Percentiles rank a stretch among this genome's conserved stretches.
phyloP scores from a whole-genome alignment of 2,329 filamentous ascomycete species.

The Monilinia fructigena region DNA sequence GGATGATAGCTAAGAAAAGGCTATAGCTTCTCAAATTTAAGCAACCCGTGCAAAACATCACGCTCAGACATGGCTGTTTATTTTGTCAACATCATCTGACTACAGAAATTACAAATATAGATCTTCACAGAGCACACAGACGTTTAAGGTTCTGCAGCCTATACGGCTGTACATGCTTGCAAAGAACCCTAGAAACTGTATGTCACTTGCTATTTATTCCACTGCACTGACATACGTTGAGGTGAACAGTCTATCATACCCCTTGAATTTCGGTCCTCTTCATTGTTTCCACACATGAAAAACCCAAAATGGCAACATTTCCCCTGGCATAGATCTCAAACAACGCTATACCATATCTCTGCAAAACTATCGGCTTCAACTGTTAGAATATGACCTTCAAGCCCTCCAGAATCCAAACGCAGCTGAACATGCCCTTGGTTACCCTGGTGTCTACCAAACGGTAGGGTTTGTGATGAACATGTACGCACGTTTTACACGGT shows the following conservation, averaged over 20 bases:
- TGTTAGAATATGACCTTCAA: not conserved
- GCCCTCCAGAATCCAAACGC: not conserved
- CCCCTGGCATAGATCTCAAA: not conserved
- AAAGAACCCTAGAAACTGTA: not conserved
- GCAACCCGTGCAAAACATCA: not conserved
- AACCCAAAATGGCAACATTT: slow-evolving; percentile 2
- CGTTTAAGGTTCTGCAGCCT: slow-evolving; percentile 9
- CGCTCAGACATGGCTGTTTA: not conserved
- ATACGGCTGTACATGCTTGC: not conserved
- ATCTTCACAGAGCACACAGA: not conserved
- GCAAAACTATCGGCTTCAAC: not conserved
- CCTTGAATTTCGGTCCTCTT: slow-evolving; percentile 5
- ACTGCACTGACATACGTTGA: slow-evolving; percentile 14
- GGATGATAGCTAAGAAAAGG: not conserved
- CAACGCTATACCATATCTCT: slow-evolving; percentile 2
- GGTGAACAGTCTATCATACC: slow-evolving; percentile 5
- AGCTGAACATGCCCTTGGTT: not conserved
- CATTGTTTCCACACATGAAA: not conserved
- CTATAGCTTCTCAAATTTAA: slow-evolving; percentile 1
- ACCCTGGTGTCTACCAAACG: not conserved
- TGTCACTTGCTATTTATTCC: not conserved
- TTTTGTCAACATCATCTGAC: not conserved
- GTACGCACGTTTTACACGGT: slow-evolving; percentile 7
- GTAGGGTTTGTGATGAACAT: not conserved
- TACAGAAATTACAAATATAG: not conserved